These are phyloP conservation scores for Begonia fuchsioides DNA, from an alignment of 306 rosid species.

Conservation along the genomic window DNA sequence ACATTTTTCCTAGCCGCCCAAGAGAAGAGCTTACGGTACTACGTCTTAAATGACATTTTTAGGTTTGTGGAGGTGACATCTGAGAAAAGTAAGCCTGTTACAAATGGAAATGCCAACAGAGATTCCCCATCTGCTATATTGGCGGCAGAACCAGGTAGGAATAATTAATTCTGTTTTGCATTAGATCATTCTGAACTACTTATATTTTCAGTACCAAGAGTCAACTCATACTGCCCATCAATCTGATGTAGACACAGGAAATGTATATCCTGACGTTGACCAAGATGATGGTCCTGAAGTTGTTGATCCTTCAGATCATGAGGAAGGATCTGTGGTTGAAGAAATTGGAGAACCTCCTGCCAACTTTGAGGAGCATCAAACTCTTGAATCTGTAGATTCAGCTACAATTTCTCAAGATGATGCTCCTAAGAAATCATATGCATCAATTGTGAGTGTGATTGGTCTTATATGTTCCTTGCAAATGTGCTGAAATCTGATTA, in stretches of 20 bases:
- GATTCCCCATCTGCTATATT: conserved; percentile 23
- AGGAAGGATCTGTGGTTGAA: conserved; percentile 55
- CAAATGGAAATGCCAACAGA: too few relatives aligned
- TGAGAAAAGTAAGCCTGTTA: conserved; percentile 6
- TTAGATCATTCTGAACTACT: conserved; percentile 47
- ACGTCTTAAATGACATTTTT: conserved; percentile 82
- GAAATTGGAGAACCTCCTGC: conserved; percentile 33
- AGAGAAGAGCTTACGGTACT: conserved; percentile 55
- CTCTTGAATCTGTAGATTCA: conserved; percentile 25
- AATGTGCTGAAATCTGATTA: neutral
- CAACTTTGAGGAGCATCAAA: conserved; percentile 25
- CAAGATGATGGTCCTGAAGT: conserved; percentile 52
- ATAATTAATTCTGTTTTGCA: neutral
- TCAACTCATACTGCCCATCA: conserved; percentile 35
- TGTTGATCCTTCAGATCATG: conserved; percentile 47
- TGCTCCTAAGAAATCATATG: conserved; percentile 68
- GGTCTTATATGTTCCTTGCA: neutral
- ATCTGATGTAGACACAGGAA: conserved; percentile 35
- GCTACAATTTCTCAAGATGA: conserved; percentile 56
- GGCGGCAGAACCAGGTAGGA: conserved; percentile 55
- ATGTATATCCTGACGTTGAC: conserved; percentile 36
- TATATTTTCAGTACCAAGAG: conserved; percentile 31
- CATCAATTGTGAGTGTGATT: conserved; percentile 61
- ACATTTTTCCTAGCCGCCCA: conserved; percentile 97
- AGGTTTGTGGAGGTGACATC: conserved; percentile 64